A percentile compares a stretch with the other conserved stretches of the same genome.
Evolutionary conservation across 2,329 filamentous ascomycete genomes (phyloP).

Genomic region (Dactylellina parvicollis): DNA sequence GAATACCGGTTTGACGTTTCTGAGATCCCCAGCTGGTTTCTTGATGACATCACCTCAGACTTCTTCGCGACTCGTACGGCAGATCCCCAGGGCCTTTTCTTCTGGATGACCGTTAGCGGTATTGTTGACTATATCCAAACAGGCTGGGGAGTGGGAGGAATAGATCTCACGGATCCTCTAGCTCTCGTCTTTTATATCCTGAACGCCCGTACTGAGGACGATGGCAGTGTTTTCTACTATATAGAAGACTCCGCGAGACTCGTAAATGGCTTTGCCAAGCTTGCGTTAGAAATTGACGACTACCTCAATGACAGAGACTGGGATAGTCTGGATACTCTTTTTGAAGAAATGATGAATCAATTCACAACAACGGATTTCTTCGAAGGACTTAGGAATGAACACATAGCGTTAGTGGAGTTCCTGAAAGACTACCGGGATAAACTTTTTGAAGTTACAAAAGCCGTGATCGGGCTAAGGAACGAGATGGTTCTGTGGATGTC

Average conservation of each 20-base stretch:
- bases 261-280: background rate
- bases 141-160: too few relatives aligned
- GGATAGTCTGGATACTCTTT: background rate
- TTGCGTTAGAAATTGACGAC: background rate
- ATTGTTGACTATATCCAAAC: background rate
- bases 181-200: background rate
- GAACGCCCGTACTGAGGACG: background rate
- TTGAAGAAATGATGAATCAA: background rate
- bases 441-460: background rate
- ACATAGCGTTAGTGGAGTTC: background rate
- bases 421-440: background rate
- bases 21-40: background rate
- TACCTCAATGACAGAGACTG: constrained; percentile 15
- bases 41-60: background rate
- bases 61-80: background rate
- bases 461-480: background rate
- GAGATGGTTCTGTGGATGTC: background rate
- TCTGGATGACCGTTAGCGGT: background rate
- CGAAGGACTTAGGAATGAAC: background rate
- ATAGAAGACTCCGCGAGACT: background rate
- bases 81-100: background rate
- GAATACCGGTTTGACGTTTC: background rate
- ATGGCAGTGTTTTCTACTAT: background rate
- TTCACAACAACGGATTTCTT: constrained; percentile 1
- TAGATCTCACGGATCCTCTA: background rate